Evolutionary conservation across 352 stramenopile species (phyloP).

Genomic region (Phytophthora sansomeana): DNA sequence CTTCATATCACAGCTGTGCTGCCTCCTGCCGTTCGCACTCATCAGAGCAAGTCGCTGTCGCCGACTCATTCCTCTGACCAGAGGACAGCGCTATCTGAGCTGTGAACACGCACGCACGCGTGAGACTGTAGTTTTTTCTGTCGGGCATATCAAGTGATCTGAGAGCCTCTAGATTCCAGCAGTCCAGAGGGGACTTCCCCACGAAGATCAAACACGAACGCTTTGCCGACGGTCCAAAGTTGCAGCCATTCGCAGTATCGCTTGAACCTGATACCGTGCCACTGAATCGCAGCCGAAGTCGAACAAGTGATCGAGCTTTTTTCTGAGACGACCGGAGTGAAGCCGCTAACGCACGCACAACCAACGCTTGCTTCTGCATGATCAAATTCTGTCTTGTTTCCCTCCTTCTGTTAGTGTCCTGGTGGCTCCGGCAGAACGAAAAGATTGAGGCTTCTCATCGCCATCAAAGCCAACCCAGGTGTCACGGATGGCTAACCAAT

Average conservation of each 20-base stretch:
- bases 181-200: constrained; percentile 11
- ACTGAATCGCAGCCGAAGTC: background rate
- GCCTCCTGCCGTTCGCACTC: background rate
- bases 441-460: constrained; percentile 29
- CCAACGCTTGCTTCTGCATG: constrained; percentile 18
- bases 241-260: constrained; percentile 1
- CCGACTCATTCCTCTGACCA: constrained; percentile 24
- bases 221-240: constrained; percentile 7
- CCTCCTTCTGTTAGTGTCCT: constrained; percentile 35
- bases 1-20: constrained; percentile 16
- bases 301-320: constrained; percentile 14
- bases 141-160: constrained; percentile 4
- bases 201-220: constrained; percentile 18
- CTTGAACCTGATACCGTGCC: background rate
- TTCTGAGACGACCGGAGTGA: constrained; percentile 12
- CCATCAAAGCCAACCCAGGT: constrained; percentile 24
- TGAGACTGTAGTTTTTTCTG: constrained; percentile 15
- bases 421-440: constrained; percentile 20
- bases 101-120: constrained; percentile 21
- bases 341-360: constrained; percentile 1
- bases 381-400: constrained; percentile 28
- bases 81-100: constrained; percentile 25
- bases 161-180: constrained; percentile 5
- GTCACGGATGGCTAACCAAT: constrained; percentile 30
- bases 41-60: background rate